These are phyloP conservation scores for Tuber indicum DNA, from an alignment of 495 filamentous ascomycete genomes.

Conservation along the genomic window DNA sequence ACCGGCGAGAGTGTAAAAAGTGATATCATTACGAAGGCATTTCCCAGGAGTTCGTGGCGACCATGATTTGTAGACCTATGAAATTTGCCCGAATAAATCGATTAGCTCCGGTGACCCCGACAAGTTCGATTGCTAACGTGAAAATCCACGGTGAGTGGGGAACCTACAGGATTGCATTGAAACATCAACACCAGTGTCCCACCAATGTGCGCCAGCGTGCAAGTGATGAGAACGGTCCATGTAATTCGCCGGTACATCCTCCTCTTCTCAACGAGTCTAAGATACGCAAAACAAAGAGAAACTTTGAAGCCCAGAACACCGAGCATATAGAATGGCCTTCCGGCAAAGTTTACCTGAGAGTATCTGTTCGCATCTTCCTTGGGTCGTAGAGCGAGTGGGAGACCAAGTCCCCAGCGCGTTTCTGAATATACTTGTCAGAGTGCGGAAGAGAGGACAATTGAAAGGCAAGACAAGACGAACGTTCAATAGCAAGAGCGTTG, in stretches of 20 bases:
- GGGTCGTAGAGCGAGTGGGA: slow-evolving; percentile 45
- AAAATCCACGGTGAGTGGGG: background rate
- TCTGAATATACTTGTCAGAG: slow-evolving; percentile 42
- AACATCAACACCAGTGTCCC: slow-evolving; percentile 51
- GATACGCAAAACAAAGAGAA: slow-evolving; percentile 53
- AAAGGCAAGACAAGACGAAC: slow-evolving; percentile 40
- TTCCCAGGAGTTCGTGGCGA: slow-evolving; percentile 42
- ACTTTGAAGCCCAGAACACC: slow-evolving; percentile 57
- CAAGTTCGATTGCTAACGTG: background rate
- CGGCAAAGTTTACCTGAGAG: slow-evolving; percentile 51
- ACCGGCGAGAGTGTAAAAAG: slow-evolving; percentile 51
- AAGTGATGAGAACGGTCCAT: slow-evolving; percentile 46
- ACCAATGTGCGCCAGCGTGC: slow-evolving; percentile 49
- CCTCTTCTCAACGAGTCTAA: slow-evolving; percentile 50
- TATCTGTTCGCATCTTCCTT: slow-evolving; percentile 43
- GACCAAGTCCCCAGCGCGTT: slow-evolving; percentile 49
- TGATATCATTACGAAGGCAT: slow-evolving; percentile 50
- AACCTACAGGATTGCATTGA: slow-evolving; percentile 50
- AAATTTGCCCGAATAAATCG: background rate
- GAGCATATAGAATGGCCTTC: slow-evolving; percentile 55
- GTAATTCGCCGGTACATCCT: slow-evolving; percentile 48
- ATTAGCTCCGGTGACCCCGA: background rate
- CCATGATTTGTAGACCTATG: slow-evolving; percentile 50
- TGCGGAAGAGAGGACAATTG: background rate
- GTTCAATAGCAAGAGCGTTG: slow-evolving; percentile 47